Conservation (phyloP, 1,139 yeast species). For the Suhomyces panamericanus region DNA sequence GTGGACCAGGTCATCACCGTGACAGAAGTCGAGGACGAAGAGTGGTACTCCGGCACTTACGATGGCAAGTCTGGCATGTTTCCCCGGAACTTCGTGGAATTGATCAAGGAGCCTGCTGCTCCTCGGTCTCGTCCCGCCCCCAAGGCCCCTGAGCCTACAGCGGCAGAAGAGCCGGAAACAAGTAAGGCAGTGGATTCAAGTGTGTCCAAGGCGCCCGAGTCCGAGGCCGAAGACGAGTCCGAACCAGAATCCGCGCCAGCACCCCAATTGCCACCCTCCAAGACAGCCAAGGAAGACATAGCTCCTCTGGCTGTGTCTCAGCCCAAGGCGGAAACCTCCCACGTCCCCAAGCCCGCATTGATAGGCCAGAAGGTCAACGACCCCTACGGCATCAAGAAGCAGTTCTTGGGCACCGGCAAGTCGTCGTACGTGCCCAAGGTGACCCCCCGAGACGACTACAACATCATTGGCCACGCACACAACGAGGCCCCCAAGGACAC, state of each 20-base stretch:
- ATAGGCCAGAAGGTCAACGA: conserved; percentile 35
- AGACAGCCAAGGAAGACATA: not conserved
- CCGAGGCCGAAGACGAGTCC: not conserved
- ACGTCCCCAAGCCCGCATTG: conserved; percentile 25
- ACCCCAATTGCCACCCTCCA: not conserved
- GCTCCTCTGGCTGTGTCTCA: too few species aligned
- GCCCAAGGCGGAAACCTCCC: not conserved
- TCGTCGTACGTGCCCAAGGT: conserved; percentile 48
- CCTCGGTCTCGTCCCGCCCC: conserved; percentile 13
- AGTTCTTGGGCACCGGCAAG: conserved; percentile 42
- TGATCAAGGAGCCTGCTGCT: conserved; percentile 17
- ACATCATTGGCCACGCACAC: conserved; percentile 33
- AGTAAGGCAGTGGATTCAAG: not conserved
- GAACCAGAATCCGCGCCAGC: not conserved
- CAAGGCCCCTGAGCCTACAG: not conserved
- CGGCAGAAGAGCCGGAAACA: not conserved
- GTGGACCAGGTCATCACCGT: conserved; percentile 74
- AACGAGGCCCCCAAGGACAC: conserved; percentile 25
- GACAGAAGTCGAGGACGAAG: conserved; percentile 78
- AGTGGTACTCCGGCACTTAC: conserved; percentile 81
- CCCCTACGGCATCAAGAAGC: conserved; percentile 47
- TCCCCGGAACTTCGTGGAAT: conserved; percentile 80
- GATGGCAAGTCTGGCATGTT: conserved; percentile 71
- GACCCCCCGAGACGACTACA: conserved; percentile 43
- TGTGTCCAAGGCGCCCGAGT: not conserved